Percentiles rank a stretch among this genome's conserved stretches.
Evolutionary conservation across 2,329 filamentous ascomycete species (phyloP).

Genomic region (Metarhizium humberi): DNA sequence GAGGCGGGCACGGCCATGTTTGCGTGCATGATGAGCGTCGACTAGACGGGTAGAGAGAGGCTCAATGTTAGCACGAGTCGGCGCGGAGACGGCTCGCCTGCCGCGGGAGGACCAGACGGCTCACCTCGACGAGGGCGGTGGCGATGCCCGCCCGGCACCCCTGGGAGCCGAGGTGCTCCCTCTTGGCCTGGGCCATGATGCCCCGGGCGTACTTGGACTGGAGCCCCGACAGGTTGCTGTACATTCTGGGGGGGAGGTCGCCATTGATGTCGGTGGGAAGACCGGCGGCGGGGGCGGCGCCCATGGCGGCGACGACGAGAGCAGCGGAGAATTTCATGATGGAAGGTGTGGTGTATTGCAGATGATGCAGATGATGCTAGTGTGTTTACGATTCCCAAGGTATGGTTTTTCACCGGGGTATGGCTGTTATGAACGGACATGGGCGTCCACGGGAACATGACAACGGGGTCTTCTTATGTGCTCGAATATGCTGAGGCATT

Average conservation of each 20-base stretch:
- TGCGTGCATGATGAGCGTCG: conserved; percentile 5
- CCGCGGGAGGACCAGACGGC: neutral
- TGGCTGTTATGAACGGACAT: too few relatives aligned
- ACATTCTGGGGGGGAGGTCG: neutral
- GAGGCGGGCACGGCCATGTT: conserved; percentile 4
- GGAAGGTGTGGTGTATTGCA: neutral
- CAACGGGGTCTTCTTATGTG: neutral
- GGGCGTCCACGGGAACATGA: too few relatives aligned
- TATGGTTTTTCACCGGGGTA: too few relatives aligned
- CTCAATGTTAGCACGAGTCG: too few relatives aligned
- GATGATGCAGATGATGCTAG: neutral
- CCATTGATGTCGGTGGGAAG: neutral
- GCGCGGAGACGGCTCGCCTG: too few relatives aligned
- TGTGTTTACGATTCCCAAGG: neutral
- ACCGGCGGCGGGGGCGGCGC: neutral
- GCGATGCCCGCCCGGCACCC: conserved; percentile 12
- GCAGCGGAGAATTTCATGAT: neutral
- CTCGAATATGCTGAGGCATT: neutral
- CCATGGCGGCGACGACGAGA: neutral
- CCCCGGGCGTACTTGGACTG: neutral
- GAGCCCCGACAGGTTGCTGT: neutral
- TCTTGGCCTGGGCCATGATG: neutral
- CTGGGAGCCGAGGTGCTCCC: neutral
- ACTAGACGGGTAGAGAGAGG: neutral
- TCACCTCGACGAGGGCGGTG: conserved; percentile 12